A percentile compares a stretch with the other conserved stretches of the same genome.
Conservation (phyloP, 1,284 basidiomycete species). For the Ganoderma lingzhi region DNA sequence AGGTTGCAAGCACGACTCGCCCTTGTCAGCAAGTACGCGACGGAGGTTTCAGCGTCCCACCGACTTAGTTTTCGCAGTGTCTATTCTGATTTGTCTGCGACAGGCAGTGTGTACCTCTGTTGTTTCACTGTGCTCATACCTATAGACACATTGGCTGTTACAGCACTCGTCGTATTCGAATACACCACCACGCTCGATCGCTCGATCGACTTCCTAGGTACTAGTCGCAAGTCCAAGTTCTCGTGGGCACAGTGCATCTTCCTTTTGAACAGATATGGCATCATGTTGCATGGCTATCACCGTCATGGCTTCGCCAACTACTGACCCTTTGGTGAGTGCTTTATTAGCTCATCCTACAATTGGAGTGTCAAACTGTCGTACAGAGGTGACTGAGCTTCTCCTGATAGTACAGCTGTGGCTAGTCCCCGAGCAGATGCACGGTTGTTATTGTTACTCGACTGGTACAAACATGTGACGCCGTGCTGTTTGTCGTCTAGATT, state of each 20-base stretch:
- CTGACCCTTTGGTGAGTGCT: not conserved
- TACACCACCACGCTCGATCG: conserved; percentile 6
- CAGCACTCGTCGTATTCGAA: conserved; percentile 4
- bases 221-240: too few species aligned
- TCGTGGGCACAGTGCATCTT: not conserved
- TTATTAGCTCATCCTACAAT: not conserved
- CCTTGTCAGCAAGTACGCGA: not conserved
- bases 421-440: not conserved
- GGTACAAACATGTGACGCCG: not conserved
- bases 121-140: not conserved
- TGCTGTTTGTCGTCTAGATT: not conserved
- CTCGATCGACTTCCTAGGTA: not conserved
- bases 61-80: not conserved
- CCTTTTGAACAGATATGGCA: conserved; percentile 8
- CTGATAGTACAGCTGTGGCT: not conserved
- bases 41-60: not conserved
- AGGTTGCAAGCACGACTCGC: not conserved
- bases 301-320: not conserved
- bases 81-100: not conserved
- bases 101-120: not conserved
- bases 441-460: not conserved
- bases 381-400: not conserved
- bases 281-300: not conserved
- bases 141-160: not conserved
- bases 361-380: not conserved